These are phyloP conservation scores for Alternaria sp. DNA, from an alignment of 2,329 filamentous ascomycete species.

Conservation along the genomic window DNA sequence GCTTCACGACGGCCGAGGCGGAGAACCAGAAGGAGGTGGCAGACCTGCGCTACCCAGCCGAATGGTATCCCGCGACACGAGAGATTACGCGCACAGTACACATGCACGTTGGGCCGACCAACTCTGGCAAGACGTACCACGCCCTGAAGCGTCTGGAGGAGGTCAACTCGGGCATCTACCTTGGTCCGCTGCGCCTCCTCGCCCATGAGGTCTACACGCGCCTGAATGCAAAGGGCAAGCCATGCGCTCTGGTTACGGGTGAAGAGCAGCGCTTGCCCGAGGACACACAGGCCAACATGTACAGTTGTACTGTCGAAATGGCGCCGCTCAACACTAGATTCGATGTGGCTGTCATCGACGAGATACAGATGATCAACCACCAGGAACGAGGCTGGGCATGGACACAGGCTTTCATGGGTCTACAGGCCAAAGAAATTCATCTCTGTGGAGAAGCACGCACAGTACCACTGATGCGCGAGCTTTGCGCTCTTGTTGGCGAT, in stretches of 20 bases:
- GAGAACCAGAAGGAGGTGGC: conserved; percentile 60
- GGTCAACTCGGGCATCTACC: conserved; percentile 80
- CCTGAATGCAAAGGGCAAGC: conserved; percentile 76
- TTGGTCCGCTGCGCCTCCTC: conserved; percentile 84
- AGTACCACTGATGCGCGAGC: conserved; percentile 76
- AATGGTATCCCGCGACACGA: conserved; percentile 90
- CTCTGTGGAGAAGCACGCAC: conserved; percentile 89
- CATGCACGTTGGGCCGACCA: conserved; percentile 94
- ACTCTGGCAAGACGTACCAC: conserved; percentile 97
- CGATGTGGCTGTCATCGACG: conserved; percentile 95
- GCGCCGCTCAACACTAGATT: conserved; percentile 65
- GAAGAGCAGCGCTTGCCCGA: conserved; percentile 80
- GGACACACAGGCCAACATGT: conserved; percentile 59
- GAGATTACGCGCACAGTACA: conserved; percentile 82
- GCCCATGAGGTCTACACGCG: conserved; percentile 96
- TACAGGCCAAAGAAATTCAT: conserved; percentile 88
- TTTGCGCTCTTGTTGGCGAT: conserved; percentile 83
- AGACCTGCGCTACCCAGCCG: conserved; percentile 86
- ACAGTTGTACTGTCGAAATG: conserved; percentile 96
- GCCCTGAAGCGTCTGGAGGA: conserved; percentile 84
- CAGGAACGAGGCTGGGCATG: conserved; percentile 86
- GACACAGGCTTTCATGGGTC: conserved; percentile 87
- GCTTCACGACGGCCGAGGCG: conserved; percentile 45
- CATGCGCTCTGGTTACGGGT: conserved; percentile 84
- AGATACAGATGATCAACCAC: conserved; percentile 96